phyloP scores from a whole-genome alignment of 2,329 filamentous ascomycete genomes.

The Chaetomiaceae sp. region DNA sequence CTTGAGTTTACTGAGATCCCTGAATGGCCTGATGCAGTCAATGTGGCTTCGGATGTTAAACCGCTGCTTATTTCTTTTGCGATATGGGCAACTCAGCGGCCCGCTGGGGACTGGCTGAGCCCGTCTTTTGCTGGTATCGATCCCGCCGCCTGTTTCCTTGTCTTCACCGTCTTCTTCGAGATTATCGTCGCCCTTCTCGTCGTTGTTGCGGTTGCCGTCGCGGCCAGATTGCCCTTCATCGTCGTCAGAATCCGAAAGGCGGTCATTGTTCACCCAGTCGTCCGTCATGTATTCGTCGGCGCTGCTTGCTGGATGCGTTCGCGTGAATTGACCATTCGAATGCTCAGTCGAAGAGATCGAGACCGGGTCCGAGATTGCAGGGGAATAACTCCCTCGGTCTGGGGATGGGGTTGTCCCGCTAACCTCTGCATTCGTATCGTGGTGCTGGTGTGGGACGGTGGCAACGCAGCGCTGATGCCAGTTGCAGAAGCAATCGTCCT shows the following conservation, averaged over 20 bases:
- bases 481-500: no score
- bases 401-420: no score
- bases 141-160: neutral
- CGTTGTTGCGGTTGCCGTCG: neutral
- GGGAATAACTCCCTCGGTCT: no score
- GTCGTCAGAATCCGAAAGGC: neutral
- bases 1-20: neutral
- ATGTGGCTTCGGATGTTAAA: neutral
- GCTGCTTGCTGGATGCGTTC: no score
- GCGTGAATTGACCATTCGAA: no score
- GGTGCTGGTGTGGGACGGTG: no score
- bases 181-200: neutral
- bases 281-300: neutral
- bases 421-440: no score
- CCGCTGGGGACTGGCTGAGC: neutral
- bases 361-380: no score
- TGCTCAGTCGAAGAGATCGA: no score
- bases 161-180: neutral
- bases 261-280: neutral
- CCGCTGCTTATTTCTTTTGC: neutral
- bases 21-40: neutral
- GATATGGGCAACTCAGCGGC: conserved; percentile 6
- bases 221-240: neutral
- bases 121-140: no score
- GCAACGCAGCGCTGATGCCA: no score